phyloP scores from a whole-genome alignment of 2,329 filamentous ascomycete species.

The Trichoderma lentiforme region DNA sequence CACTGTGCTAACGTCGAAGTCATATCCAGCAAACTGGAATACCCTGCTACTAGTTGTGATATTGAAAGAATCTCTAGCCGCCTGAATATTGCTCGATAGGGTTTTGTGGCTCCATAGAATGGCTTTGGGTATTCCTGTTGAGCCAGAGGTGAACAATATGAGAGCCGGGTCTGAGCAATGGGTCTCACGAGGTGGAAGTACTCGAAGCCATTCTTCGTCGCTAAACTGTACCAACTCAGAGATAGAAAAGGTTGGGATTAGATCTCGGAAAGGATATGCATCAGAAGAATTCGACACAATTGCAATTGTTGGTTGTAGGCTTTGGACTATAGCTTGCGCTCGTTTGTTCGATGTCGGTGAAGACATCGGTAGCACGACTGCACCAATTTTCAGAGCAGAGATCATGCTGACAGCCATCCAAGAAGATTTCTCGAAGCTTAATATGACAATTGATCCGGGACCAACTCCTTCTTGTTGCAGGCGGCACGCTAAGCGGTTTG shows the following conservation, averaged over 20 bases:
- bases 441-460: conserved; percentile 24
- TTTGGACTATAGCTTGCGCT: conserved; percentile 18
- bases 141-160: conserved; percentile 52
- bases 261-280: conserved; percentile 9
- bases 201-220: not conserved
- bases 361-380: conserved; percentile 27
- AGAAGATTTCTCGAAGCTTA: conserved; percentile 28
- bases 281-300: conserved; percentile 20
- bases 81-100: not conserved
- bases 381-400: conserved; percentile 27
- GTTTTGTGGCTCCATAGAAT: conserved; percentile 35
- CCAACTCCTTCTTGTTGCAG: not conserved
- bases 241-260: not conserved
- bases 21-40: conserved; percentile 10
- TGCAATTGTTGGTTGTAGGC: conserved; percentile 17
- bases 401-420: conserved; percentile 26
- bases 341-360: conserved; percentile 20
- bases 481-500: conserved; percentile 18
- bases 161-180: not conserved
- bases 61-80: not conserved
- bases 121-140: conserved; percentile 49
- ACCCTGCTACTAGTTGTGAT: not conserved
- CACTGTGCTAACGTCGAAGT: conserved; percentile 1
- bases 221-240: not conserved
- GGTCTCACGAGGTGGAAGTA: not conserved